Conservation (phyloP, 805 yeast species). For the Komagataella phaffii region DNA sequence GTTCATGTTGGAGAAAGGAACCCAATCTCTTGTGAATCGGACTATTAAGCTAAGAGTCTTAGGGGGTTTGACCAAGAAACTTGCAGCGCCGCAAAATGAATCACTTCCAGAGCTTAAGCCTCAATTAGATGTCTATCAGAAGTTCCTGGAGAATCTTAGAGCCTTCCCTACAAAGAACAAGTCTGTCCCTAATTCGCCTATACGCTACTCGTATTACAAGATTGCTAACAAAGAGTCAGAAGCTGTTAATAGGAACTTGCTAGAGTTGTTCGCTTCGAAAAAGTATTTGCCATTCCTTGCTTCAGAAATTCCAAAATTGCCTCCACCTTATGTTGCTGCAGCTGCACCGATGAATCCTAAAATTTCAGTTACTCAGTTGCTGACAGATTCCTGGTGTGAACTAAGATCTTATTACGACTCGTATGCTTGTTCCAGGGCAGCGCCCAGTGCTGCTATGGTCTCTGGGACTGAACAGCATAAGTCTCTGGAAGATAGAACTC, state of each 20-base stretch:
- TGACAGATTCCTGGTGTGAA: conserved; percentile 61
- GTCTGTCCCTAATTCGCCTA: neutral
- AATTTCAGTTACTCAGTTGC: conserved; percentile 45
- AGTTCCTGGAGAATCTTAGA: neutral
- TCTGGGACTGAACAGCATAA: conserved; percentile 36
- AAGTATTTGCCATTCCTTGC: neutral
- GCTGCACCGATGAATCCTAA: conserved; percentile 15
- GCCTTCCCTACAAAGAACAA: neutral
- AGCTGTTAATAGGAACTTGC: neutral
- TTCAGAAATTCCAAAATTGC: neutral
- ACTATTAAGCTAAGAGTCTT: neutral
- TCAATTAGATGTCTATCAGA: neutral
- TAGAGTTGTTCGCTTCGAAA: neutral
- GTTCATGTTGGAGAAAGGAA: neutral
- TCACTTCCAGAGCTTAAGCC: neutral
- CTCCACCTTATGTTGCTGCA: neutral
- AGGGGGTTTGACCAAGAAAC: neutral
- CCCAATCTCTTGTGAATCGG: neutral
- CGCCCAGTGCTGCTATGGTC: conserved; percentile 24
- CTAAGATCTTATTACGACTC: conserved; percentile 37
- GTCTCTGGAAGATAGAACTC: conserved; percentile 30
- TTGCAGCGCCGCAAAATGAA: neutral
- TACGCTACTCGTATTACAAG: neutral
- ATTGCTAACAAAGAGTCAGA: neutral
- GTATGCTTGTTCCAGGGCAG: conserved; percentile 25